These are phyloP conservation scores for Psilocybe azurescens DNA, from an alignment of 768 basidiomycete species.

Conservation along the genomic window DNA sequence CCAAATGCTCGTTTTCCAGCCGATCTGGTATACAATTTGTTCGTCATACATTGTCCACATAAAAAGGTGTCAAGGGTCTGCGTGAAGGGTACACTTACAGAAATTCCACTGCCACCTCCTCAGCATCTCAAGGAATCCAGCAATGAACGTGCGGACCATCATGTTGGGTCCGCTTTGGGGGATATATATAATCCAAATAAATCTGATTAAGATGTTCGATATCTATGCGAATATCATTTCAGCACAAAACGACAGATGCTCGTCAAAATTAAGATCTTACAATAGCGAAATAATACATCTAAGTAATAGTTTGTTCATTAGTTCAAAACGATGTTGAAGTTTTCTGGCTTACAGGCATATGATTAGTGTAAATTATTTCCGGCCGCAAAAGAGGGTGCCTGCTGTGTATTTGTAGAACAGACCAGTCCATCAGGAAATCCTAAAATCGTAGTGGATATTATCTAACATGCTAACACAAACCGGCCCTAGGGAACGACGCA, in stretches of 20 bases:
- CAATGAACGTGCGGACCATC: constrained; percentile 68
- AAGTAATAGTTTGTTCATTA: not conserved
- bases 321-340: not conserved
- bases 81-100: constrained; percentile 55
- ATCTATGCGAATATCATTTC: constrained; percentile 46
- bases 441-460: constrained; percentile 28
- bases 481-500: constrained; percentile 35
- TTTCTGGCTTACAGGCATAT: constrained; percentile 55
- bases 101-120: constrained; percentile 93
- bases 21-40: constrained; percentile 28
- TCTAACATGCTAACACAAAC: not conserved
- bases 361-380: constrained; percentile 75
- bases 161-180: constrained; percentile 53
- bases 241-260: not conserved
- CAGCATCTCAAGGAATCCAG: constrained; percentile 74
- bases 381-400: constrained; percentile 67
- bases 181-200: constrained; percentile 84
- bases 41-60: not conserved
- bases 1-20: constrained; percentile 80
- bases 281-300: constrained; percentile 83
- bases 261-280: constrained; percentile 42
- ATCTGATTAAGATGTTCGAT: constrained; percentile 76
- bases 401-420: constrained; percentile 64
- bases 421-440: constrained; percentile 96
- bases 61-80: not conserved